Percentiles rank a stretch among this genome's conserved stretches.
phyloP scores from a whole-genome alignment of 1,139 yeast species.

The Magnusiomyces fungicola region DNA sequence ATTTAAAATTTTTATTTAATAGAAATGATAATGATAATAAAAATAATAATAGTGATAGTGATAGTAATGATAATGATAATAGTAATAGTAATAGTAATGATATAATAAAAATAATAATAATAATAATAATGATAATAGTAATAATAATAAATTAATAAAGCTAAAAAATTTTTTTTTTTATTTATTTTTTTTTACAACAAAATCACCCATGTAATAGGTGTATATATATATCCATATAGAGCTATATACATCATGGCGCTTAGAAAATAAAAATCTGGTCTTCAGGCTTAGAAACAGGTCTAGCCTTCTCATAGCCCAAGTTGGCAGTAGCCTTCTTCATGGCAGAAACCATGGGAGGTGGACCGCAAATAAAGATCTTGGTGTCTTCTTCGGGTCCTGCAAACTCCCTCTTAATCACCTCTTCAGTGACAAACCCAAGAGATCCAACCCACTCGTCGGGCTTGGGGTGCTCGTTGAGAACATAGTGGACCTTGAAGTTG shows the following conservation, averaged over 20 bases:
- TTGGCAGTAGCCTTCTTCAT: slow-evolving; percentile 66
- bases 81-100: no score
- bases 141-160: no score
- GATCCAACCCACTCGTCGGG: slow-evolving; percentile 57
- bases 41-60: no score
- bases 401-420: slow-evolving; percentile 53
- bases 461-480: slow-evolving; percentile 63
- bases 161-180: background rate
- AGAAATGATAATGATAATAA: no score
- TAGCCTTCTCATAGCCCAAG: slow-evolving; percentile 76
- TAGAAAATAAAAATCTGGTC: slow-evolving; percentile 83
- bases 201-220: background rate
- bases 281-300: slow-evolving; percentile 80
- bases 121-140: no score
- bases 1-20: no score
- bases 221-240: slow-evolving; percentile 3
- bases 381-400: slow-evolving; percentile 53
- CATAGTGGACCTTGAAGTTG: slow-evolving; percentile 61
- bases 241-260: slow-evolving; percentile 7
- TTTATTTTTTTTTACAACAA: background rate
- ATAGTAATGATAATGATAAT: no score
- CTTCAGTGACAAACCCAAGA: slow-evolving; percentile 71
- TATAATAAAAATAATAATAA: no score
- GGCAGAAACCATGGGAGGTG: slow-evolving; percentile 74
- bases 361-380: slow-evolving; percentile 83